A percentile compares a stretch with the other conserved stretches of the same genome.
Evolutionary conservation across 129 eudicot genomes (phyloP).

Genomic region (Artemisia annua): DNA sequence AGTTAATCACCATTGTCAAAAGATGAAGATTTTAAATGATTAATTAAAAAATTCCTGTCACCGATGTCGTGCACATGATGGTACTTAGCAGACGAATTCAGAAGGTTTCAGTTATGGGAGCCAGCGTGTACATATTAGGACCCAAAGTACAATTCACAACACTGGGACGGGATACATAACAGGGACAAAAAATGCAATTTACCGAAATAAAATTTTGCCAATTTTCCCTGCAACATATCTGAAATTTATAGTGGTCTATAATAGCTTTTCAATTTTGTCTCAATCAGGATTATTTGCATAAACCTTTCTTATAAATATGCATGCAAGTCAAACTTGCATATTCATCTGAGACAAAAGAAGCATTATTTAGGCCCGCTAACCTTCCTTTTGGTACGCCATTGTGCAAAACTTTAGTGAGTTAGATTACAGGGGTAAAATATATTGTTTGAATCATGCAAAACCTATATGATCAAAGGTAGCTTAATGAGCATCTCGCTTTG

Average conservation of each 20-base stretch:
- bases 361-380: neutral
- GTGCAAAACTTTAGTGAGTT: no score
- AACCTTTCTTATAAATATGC: neutral
- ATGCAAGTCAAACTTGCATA: slow-evolving; percentile 3
- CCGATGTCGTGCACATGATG: neutral
- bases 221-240: neutral
- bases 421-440: no score
- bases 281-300: neutral
- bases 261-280: neutral
- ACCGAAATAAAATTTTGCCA: neutral
- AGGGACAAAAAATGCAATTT: neutral
- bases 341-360: neutral
- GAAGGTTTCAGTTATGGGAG: neutral
- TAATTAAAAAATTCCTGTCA: neutral
- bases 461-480: slow-evolving; percentile 11
- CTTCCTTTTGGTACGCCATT: no score
- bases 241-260: neutral
- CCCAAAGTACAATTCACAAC: neutral
- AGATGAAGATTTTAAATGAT: neutral
- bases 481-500: slow-evolving; percentile 7
- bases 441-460: no score
- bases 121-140: neutral
- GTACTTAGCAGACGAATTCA: no score
- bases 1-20: slow-evolving; percentile 15
- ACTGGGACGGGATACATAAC: neutral